Percentiles rank a stretch among this genome's conserved stretches.
These are phyloP conservation scores for Paecilomyces niveus DNA, from an alignment of 2,329 filamentous ascomycete genomes.

Conservation along the genomic window DNA sequence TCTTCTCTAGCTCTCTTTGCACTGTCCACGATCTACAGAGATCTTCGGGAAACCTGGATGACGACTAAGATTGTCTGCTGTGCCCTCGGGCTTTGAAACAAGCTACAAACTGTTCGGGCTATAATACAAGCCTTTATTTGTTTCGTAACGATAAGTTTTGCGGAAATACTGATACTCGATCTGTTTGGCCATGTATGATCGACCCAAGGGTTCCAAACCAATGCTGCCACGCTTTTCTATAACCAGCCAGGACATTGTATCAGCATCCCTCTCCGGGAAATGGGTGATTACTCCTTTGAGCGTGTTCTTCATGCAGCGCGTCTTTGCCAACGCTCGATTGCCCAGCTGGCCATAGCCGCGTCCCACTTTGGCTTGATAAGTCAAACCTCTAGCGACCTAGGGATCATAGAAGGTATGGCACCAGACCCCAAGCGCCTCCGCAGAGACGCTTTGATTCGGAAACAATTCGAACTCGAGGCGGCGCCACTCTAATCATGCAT, in stretches of 20 bases:
- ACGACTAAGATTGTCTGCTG: neutral
- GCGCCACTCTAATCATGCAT: constrained; percentile 9
- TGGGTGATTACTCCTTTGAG: constrained; percentile 2
- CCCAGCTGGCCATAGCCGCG: constrained; percentile 1
- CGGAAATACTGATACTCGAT: constrained; percentile 9
- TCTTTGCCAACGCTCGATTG: neutral
- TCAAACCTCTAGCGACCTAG: neutral
- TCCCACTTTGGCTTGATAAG: neutral
- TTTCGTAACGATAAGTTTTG: constrained; percentile 2
- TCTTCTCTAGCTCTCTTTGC: neutral
- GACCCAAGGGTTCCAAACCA: constrained; percentile 7
- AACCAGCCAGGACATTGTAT: constrained; percentile 2
- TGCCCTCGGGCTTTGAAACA: neutral
- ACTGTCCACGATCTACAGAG: neutral
- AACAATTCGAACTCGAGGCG: constrained; percentile 10
- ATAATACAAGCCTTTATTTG: neutral
- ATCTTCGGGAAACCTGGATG: neutral
- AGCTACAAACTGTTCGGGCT: neutral
- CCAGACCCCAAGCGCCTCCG: neutral
- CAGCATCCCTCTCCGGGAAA: constrained; percentile 3
- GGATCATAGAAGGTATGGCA: neutral
- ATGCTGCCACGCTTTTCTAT: constrained; percentile 4
- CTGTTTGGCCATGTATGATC: constrained; percentile 10
- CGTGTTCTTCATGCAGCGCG: constrained; percentile 2
- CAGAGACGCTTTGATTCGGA: constrained; percentile 8